phyloP scores from a whole-genome alignment of 140 eudicot species.

The Flaveria floridana region DNA sequence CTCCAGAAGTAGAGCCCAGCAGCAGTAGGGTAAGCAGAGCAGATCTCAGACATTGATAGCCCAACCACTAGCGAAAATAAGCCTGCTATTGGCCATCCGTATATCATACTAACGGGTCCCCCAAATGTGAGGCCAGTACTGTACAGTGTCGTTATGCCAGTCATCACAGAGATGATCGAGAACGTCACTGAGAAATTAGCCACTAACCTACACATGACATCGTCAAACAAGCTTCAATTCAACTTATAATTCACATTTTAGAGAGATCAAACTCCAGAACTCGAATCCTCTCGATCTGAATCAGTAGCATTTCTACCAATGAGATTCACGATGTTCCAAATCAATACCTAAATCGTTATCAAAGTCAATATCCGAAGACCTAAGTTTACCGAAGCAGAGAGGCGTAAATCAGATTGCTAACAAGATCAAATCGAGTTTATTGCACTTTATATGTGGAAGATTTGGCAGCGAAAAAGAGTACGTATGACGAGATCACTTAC shows the following conservation, averaged over 20 bases:
- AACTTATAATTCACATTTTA: background rate
- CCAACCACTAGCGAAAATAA: constrained; percentile 48
- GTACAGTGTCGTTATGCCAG: constrained; percentile 59
- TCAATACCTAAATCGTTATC: constrained; percentile 17
- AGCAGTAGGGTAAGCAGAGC: constrained; percentile 75
- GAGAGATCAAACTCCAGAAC: constrained; percentile 2
- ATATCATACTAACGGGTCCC: constrained; percentile 66
- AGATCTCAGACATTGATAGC: constrained; percentile 71
- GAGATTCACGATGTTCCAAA: constrained; percentile 15
- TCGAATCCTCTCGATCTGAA: background rate
- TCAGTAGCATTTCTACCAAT: constrained; percentile 15
- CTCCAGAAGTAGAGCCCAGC: constrained; percentile 79
- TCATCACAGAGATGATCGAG: constrained; percentile 61
- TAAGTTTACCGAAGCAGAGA: constrained; percentile 7
- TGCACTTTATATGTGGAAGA: background rate
- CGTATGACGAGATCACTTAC: constrained; percentile 33
- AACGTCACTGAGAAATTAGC: constrained; percentile 61
- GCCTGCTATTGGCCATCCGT: constrained; percentile 68
- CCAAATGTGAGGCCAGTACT: constrained; percentile 53
- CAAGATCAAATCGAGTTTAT: background rate
- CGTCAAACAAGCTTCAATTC: background rate
- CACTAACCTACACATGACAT: constrained; percentile 39
- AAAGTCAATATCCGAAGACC: constrained; percentile 15
- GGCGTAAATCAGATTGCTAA: constrained; percentile 9
- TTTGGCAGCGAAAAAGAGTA: background rate